These are phyloP conservation scores for Thraustochytrium striatum DNA, from an alignment of 352 stramenopile species.

Conservation along the genomic window DNA sequence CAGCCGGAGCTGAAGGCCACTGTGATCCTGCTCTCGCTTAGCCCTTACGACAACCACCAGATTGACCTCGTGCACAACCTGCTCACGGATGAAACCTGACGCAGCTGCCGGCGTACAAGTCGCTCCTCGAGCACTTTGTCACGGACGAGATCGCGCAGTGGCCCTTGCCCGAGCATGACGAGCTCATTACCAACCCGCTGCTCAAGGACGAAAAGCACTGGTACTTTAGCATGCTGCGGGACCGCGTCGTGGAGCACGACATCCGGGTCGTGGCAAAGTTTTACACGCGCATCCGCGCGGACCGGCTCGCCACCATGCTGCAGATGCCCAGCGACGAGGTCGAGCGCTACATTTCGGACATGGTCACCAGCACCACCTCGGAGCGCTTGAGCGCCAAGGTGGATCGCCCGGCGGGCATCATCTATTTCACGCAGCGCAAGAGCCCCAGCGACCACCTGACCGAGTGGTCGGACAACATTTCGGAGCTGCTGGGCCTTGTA, in stretches of 20 bases:
- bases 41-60: conserved; percentile 67
- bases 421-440: conserved; percentile 83
- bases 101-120: conserved; percentile 62
- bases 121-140: conserved; percentile 79
- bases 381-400: conserved; percentile 92
- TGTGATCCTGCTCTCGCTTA: conserved; percentile 70
- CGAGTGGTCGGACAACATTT: conserved; percentile 93
- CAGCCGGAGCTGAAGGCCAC: conserved; percentile 62
- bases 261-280: conserved; percentile 87
- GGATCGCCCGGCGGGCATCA: conserved; percentile 90
- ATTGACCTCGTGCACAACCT: conserved; percentile 74
- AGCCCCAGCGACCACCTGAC: conserved; percentile 86
- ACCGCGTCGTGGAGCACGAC: conserved; percentile 93
- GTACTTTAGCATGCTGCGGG: conserved; percentile 66
- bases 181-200: conserved; percentile 72
- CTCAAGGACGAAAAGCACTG: conserved; percentile 66
- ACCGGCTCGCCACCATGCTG: conserved; percentile 87
- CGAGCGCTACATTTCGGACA: conserved; percentile 57
- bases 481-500: conserved; percentile 87
- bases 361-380: conserved; percentile 76
- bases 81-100: conserved; percentile 59
- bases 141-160: conserved; percentile 94
- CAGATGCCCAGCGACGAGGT: conserved; percentile 74
- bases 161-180: conserved; percentile 76
- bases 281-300: conserved; percentile 88